phyloP scores from a whole-genome alignment of 192 early-diverging fungal species.

The Spizellomyces sp. region DNA sequence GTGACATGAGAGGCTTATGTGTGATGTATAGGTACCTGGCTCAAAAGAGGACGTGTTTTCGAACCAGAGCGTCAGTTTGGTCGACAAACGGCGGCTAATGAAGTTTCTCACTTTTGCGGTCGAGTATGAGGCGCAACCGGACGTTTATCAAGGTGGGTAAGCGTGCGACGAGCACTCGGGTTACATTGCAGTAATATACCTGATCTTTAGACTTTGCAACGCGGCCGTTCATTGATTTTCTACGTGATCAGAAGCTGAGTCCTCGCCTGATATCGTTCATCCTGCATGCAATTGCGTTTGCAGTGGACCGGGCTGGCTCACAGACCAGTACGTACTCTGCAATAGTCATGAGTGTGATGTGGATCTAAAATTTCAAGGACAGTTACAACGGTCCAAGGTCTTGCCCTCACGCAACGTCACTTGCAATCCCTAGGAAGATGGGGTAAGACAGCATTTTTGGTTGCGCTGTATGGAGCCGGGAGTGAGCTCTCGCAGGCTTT shows the following conservation, averaged over 20 bases:
- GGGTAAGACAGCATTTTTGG: slow-evolving; percentile 79
- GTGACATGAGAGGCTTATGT: neutral
- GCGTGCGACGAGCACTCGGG: neutral
- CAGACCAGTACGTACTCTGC: neutral
- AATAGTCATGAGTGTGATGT: too few relatives aligned
- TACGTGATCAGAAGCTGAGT: slow-evolving; percentile 18
- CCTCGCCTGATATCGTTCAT: slow-evolving; percentile 32
- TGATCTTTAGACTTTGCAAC: slow-evolving; percentile 9
- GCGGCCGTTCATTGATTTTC: slow-evolving; percentile 14
- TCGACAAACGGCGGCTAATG: slow-evolving; percentile 93
- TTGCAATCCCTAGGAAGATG: slow-evolving; percentile 82
- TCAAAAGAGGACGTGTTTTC: slow-evolving; percentile 93
- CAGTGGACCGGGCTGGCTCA: slow-evolving; percentile 8
- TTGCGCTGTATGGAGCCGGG: slow-evolving; percentile 83
- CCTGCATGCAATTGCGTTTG: slow-evolving; percentile 38
- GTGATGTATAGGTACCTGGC: slow-evolving; percentile 65
- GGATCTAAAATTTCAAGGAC: slow-evolving; percentile 7
- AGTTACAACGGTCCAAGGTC: slow-evolving; percentile 62
- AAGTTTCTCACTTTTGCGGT: slow-evolving; percentile 66
- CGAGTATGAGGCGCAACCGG: neutral
- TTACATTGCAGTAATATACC: neutral
- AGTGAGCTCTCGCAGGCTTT: slow-evolving; percentile 91
- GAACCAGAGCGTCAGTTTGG: slow-evolving; percentile 67
- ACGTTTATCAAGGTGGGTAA: slow-evolving; percentile 5
- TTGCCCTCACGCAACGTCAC: slow-evolving; percentile 67